Evolutionary conservation across 768 basidiomycete genomes (phyloP).

Genomic region (Mycena vulgaris): DNA sequence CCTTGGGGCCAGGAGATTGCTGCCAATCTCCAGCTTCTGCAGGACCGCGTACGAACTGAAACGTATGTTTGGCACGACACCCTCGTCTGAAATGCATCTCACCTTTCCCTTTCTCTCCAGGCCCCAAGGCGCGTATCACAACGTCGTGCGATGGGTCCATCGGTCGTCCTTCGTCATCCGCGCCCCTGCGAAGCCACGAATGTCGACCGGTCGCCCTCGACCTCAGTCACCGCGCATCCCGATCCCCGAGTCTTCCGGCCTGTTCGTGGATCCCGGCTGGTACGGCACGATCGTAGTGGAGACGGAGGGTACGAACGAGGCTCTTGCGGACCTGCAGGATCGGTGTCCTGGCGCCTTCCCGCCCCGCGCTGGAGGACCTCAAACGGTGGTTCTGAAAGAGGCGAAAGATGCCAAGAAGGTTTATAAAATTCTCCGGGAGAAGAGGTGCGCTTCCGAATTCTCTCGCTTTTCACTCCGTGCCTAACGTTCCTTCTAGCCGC

Average conservation of each 20-base stretch:
- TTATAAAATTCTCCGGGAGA: conserved; percentile 83
- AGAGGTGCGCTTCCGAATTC: conserved; percentile 66
- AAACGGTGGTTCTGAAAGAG: conserved; percentile 52
- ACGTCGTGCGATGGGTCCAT: conserved; percentile 89
- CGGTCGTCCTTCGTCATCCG: conserved; percentile 83
- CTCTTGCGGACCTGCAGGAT: conserved; percentile 81
- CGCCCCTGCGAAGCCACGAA: conserved; percentile 56
- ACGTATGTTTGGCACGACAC: conserved; percentile 69
- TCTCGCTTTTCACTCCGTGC: conserved; percentile 26
- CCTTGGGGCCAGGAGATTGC: conserved; percentile 88
- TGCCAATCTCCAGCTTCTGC: conserved; percentile 79
- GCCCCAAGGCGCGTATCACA: conserved; percentile 83
- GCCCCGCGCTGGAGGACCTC: conserved; percentile 62
- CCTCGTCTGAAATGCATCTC: conserved; percentile 1
- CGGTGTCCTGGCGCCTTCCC: conserved; percentile 81
- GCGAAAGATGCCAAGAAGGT: conserved; percentile 66
- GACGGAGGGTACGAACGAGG: conserved; percentile 91
- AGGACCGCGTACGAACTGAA: conserved; percentile 83
- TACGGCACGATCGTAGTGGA: conserved; percentile 88
- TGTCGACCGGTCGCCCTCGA: conserved; percentile 50
- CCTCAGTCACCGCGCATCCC: conserved; percentile 55
- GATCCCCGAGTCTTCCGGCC: conserved; percentile 68
- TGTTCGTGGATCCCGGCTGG: conserved; percentile 85
- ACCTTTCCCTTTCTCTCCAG: conserved; percentile 54
- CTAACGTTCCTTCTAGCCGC: conserved; percentile 59